Evolutionary conservation across 441 rosid species (phyloP).

Genomic region (Capsella rubella): DNA sequence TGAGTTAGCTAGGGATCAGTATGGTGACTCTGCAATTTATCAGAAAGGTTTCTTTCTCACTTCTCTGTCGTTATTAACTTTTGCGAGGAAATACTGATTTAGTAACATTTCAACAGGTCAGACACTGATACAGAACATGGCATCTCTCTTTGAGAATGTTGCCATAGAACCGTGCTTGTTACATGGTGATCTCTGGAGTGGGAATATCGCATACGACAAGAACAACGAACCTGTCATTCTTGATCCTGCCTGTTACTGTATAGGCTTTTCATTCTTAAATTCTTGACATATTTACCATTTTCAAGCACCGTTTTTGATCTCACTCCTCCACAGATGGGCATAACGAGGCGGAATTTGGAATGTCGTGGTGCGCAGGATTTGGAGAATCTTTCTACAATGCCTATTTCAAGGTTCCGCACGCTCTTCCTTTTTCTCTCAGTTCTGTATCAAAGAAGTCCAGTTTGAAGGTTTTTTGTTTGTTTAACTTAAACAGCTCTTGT

Average conservation of each 20-base stretch:
- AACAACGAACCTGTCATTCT: conserved; percentile 86
- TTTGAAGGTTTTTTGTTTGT: background rate
- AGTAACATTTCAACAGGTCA: conserved; percentile 58
- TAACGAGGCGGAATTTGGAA: conserved; percentile 92
- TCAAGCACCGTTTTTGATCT: background rate
- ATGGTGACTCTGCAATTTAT: conserved; percentile 73
- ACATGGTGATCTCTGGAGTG: conserved; percentile 98
- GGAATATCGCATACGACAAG: conserved; percentile 79
- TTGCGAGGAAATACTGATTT: background rate
- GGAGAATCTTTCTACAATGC: conserved; percentile 82
- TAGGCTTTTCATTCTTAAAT: conserved; percentile 39
- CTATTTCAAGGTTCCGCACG: conserved; percentile 68
- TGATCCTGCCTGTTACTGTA: conserved; percentile 98
- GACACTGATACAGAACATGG: conserved; percentile 74
- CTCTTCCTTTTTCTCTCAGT: background rate
- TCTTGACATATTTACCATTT: background rate
- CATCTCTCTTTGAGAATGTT: conserved; percentile 68
- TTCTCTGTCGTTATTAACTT: background rate
- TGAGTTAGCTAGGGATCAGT: conserved; percentile 69
- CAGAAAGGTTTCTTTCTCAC: conserved; percentile 62
- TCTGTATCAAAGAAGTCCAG: background rate
- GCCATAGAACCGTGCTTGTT: conserved; percentile 81
- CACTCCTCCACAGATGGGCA: conserved; percentile 69
- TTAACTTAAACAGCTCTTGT: background rate
- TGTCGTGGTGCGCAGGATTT: conserved; percentile 98